These are phyloP conservation scores for Penstemon davidsonii DNA, from an alignment of 257 asterid species.

Conservation along the genomic window DNA sequence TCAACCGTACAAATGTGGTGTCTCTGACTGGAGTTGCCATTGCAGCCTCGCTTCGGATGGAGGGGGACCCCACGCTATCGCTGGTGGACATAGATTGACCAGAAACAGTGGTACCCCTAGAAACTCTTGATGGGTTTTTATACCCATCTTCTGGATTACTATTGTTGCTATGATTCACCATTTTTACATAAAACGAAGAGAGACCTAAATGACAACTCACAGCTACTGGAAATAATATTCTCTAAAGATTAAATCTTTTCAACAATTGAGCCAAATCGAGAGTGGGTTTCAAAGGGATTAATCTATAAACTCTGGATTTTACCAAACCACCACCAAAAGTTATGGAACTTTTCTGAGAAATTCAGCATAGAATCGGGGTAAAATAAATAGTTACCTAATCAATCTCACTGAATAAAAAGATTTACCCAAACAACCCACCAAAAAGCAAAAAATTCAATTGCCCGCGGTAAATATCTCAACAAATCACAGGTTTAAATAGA, in stretches of 20 bases:
- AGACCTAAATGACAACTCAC: slow-evolving; percentile 24
- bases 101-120: slow-evolving; percentile 71
- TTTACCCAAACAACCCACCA: slow-evolving; percentile 9
- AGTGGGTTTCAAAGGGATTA: background rate
- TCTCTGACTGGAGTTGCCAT: slow-evolving; percentile 62
- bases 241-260: slow-evolving; percentile 23
- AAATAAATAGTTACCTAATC: background rate
- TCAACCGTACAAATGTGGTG: slow-evolving; percentile 43
- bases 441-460: slow-evolving; percentile 3
- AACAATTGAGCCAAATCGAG: slow-evolving; percentile 23
- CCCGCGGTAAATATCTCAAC: slow-evolving; percentile 28
- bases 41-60: slow-evolving; percentile 76
- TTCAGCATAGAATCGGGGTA: slow-evolving; percentile 15
- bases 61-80: slow-evolving; percentile 79
- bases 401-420: slow-evolving; percentile 9
- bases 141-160: slow-evolving; percentile 49
- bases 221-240: slow-evolving; percentile 10
- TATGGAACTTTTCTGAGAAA: slow-evolving; percentile 5
- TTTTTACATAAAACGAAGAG: slow-evolving; percentile 26
- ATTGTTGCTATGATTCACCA: slow-evolving; percentile 46
- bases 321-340: slow-evolving; percentile 12
- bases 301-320: background rate
- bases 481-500: background rate
- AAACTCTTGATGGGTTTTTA: slow-evolving; percentile 43
- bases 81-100: slow-evolving; percentile 80